Conservation (phyloP, 345 rosid species). For the Turritis glabra region DNA sequence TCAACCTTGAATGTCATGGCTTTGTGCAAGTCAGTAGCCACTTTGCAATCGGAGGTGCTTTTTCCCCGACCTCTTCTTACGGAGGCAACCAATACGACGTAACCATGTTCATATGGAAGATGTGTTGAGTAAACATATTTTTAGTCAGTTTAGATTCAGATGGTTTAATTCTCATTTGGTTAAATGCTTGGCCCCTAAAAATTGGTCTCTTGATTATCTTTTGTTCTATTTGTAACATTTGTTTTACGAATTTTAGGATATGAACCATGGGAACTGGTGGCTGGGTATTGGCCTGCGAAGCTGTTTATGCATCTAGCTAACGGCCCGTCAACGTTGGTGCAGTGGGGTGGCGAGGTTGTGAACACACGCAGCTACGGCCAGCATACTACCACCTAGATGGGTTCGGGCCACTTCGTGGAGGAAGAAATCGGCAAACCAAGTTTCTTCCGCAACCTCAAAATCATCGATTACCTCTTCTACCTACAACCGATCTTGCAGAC, state of each 20-base stretch:
- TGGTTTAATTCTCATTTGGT: no score
- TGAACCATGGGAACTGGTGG: constrained; percentile 77
- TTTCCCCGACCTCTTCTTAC: background rate
- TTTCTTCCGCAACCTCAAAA: constrained; percentile 57
- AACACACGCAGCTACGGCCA: constrained; percentile 54
- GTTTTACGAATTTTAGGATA: constrained; percentile 45
- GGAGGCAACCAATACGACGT: background rate
- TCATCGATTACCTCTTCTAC: no score
- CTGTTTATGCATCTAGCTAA: constrained; percentile 69
- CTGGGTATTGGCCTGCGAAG: constrained; percentile 86
- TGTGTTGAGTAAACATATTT: no score
- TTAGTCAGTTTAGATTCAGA: no score
- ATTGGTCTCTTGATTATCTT: no score
- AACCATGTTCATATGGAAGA: background rate
- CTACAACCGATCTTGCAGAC: no score
- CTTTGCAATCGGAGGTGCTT: background rate
- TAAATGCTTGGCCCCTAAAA: no score
- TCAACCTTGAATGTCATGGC: background rate
- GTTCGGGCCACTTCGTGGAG: constrained; percentile 66
- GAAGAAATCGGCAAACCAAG: constrained; percentile 64
- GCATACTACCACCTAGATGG: constrained; percentile 85
- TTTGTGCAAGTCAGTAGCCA: background rate
- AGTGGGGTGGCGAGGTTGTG: constrained; percentile 87
- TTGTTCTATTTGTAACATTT: background rate
- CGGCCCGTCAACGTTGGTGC: constrained; percentile 61